Evolutionary conservation across 345 rosid species (phyloP).

Genomic region (Arabidopsis suecica): DNA sequence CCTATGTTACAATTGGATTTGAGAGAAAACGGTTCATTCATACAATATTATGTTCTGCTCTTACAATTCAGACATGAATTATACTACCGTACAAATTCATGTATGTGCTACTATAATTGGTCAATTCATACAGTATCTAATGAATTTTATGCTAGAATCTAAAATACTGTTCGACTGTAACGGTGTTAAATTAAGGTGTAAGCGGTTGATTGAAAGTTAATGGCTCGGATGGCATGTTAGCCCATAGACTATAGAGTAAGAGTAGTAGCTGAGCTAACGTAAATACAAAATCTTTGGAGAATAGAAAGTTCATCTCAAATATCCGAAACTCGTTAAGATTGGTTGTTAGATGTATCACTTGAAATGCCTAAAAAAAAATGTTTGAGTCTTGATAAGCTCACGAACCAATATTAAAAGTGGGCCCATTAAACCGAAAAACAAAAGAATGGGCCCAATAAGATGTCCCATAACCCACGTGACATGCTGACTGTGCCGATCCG

Average conservation of each 20-base stretch:
- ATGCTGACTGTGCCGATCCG: constrained; percentile 56
- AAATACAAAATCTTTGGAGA: neutral
- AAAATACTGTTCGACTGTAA: too few relatives aligned
- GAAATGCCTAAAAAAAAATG: neutral
- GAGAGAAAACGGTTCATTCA: neutral
- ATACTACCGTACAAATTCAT: too few relatives aligned
- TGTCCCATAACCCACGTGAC: constrained; percentile 45
- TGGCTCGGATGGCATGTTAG: neutral
- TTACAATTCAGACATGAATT: neutral
- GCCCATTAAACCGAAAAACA: constrained; percentile 30
- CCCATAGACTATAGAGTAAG: neutral
- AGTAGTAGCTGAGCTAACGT: neutral
- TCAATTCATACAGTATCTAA: neutral
- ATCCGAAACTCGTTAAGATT: constrained; percentile 3
- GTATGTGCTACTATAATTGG: neutral
- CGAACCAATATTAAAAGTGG: constrained; percentile 20
- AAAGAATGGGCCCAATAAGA: constrained; percentile 37
- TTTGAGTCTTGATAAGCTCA: neutral
- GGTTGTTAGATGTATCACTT: too few relatives aligned
- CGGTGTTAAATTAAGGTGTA: neutral
- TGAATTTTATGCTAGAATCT: neutral
- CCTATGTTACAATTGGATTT: neutral
- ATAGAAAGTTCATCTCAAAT: neutral
- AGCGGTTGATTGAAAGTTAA: neutral
- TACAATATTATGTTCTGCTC: neutral